phyloP scores from a whole-genome alignment of 2,329 filamentous ascomycete species.

The Aspergillus persii region DNA sequence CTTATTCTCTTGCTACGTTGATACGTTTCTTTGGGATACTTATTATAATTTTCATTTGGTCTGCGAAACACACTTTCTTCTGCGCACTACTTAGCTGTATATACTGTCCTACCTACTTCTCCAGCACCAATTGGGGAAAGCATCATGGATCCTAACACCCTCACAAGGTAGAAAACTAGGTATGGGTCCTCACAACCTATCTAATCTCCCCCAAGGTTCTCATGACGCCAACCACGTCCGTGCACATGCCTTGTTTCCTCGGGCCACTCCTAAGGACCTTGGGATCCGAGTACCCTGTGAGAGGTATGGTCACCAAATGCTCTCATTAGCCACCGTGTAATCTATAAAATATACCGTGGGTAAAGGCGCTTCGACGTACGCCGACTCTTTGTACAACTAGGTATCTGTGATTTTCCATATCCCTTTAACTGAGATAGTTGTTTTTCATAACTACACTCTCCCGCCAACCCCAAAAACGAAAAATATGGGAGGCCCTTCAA shows the following conservation, averaged over 20 bases:
- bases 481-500: constrained; percentile 5
- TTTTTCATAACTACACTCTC: too few species aligned
- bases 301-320: neutral
- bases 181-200: neutral
- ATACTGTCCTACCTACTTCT: too few species aligned
- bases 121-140: neutral
- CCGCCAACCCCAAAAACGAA: neutral
- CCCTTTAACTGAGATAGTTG: too few species aligned
- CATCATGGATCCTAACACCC: neutral
- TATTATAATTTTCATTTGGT: neutral
- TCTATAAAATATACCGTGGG: neutral
- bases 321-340: neutral
- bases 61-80: neutral
- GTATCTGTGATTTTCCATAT: neutral
- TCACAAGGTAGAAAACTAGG: neutral
- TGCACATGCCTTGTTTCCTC: constrained; percentile 7
- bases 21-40: neutral
- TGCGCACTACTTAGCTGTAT: too few species aligned
- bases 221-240: constrained; percentile 9
- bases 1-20: neutral
- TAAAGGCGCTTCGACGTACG: neutral
- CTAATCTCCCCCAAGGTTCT: constrained; percentile 25
- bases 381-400: neutral
- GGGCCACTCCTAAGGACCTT: constrained; percentile 27
- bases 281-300: constrained; percentile 34